Evolutionary conservation across 306 rosid genomes (phyloP), one percentile per base, ranked within the genome.

Genomic region (Fragaria ananassa): DNA sequence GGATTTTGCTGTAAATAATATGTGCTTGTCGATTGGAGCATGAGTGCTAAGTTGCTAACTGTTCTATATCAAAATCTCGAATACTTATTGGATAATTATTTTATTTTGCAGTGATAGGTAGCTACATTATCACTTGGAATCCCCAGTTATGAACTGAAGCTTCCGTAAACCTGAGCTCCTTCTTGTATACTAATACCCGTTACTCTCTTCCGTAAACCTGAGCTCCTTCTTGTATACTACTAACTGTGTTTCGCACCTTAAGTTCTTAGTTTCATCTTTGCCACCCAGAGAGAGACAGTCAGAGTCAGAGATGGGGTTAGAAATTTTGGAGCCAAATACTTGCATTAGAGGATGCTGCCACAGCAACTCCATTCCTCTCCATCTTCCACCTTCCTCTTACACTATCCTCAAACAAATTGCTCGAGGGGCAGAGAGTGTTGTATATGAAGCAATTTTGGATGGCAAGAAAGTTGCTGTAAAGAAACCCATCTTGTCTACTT

Each of bases 291-390:
- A 67, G n/a, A 68, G 54, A 44, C 10, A 8, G 58, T 61, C 21
- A 46, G 29, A 18, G 60, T 47, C 18, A 50, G 46, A 81, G 61
- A 85, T 93, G 93, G 89, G 86, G 21, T 34, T 90, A 11, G 83
- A 85, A 78, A 90, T 94, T 56, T 34, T 68, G 77, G 96, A 87
- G 84, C 97, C 98, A 19, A 94, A 94, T 88, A 79, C 87, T 0
- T 94, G 98, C 88, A 75, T 91, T 10, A 85, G 98, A 81, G 98
- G 98, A 29, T 94, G 98, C 89, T 92, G 97, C 71, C 75, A 77
- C 50, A 92, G 93, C 84, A 8, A 76, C 56, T 80, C 86, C 51
- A 90, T 95, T 63, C 97, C 98, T 76, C 91, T 95, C 1, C 97
- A 92, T 80, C 93, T 92, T 56, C 89, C 84, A 64, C 88, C 97